Conservation (phyloP, 768 basidiomycete genomes). For the Macrolepiota fuliginosa region DNA sequence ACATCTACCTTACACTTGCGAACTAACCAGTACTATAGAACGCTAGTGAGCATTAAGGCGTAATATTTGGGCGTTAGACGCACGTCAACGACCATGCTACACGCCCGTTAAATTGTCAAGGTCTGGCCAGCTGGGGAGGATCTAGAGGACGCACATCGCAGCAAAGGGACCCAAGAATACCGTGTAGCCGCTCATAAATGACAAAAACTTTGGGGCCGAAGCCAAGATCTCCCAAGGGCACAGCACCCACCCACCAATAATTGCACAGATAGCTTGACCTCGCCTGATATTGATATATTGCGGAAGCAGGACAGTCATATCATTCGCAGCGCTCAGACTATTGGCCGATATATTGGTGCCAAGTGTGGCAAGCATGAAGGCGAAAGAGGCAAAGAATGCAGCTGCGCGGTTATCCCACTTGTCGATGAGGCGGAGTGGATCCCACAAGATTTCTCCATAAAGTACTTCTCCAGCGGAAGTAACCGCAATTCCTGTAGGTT, state of each 20-base stretch:
- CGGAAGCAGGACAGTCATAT: conserved; percentile 78
- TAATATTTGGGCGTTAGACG: conserved; percentile 13
- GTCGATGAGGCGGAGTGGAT: conserved; percentile 73
- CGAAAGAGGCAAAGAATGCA: conserved; percentile 79
- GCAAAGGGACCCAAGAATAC: conserved; percentile 87
- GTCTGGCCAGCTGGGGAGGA: not conserved
- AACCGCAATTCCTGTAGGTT: conserved; percentile 60
- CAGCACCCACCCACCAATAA: conserved; percentile 84
- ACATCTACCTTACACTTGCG: conserved; percentile 74
- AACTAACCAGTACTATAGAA: conserved; percentile 70
- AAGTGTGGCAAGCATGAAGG: conserved; percentile 70
- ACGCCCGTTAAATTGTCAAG: not conserved
- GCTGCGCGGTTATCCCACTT: conserved; percentile 84
- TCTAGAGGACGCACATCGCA: conserved; percentile 55
- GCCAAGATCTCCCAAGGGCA: conserved; percentile 85
- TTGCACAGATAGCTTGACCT: conserved; percentile 75
- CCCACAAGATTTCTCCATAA: conserved; percentile 68
- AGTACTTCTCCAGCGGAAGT: conserved; percentile 72
- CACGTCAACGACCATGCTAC: conserved; percentile 47
- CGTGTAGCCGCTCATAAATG: conserved; percentile 81
- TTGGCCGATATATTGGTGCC: conserved; percentile 83
- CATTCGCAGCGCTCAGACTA: conserved; percentile 69
- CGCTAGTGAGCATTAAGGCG: not conserved
- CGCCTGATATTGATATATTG: conserved; percentile 78
- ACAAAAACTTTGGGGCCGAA: conserved; percentile 64